Evolutionary conservation across 208 protist species (phyloP), one percentile per base, ranked within the genome.

Genomic region (Trypanosomatidae sp.): DNA sequence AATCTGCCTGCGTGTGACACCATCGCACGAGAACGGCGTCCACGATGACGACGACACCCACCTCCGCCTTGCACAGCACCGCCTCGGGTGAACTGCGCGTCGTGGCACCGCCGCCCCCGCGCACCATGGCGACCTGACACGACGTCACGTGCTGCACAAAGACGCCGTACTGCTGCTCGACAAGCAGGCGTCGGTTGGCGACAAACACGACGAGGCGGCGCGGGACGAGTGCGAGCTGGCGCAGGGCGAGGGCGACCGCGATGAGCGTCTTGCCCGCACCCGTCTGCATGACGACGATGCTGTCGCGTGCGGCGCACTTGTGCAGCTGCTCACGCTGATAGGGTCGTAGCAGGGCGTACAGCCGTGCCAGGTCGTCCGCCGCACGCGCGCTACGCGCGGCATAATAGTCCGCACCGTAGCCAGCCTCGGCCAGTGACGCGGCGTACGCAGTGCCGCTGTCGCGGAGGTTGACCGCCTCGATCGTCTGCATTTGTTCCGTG

Each of bases 181-280:
- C 69, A 11, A 86, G 54, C 18, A 57, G 53, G 19, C 76, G 47
- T 4, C 53, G 49, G 32, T 57, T 33, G n/a, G 62, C 71, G n/a
- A 75, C 42, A 40, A 86, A 86, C 18, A 86, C 40, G 25, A 81
- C 42, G 16, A 30, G 53, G 22, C 44, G 44, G 6, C n/a, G 16
- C 3, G 51, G 56, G 42, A 45, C 39, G n/a, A 52, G 11, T 11
- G 27, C 24, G 8, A 53, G 27, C 7, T 60, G 49, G 8, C 28
- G 27, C 0, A 7, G 15, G 2, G 56, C 38, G 21, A 73, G 41
- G 6, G 48, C 27, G 2, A 66, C 64, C n/a, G 69, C 62, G 25
- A 87, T 37, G 33, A 72, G 47, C 37, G 77, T 87, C 56, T 87
- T 87, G 0, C 77, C 77, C n/a, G 47, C 53, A 21, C 72, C 77